These are phyloP conservation scores for Carex myosuroides DNA, from an alignment of 176 grass and related monocot genomes.

Conservation along the genomic window DNA sequence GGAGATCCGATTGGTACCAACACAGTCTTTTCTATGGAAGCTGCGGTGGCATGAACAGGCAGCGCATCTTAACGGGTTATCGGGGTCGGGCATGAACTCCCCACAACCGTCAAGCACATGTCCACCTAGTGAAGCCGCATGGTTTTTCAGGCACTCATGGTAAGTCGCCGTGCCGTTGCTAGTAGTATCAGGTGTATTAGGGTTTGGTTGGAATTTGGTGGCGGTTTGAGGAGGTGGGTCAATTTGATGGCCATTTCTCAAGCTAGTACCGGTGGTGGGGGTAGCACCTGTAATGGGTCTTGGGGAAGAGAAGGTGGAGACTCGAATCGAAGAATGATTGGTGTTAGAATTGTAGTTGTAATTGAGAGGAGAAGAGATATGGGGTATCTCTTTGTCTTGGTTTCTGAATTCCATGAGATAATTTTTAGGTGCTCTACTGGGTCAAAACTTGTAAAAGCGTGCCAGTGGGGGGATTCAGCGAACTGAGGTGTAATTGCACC, in stretches of 20 bases:
- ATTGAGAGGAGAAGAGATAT: slow-evolving; percentile 18
- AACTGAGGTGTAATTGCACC: neutral
- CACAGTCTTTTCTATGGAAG: slow-evolving; percentile 58
- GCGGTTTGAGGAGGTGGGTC: slow-evolving; percentile 18
- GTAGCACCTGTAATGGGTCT: neutral
- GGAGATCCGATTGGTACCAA: neutral
- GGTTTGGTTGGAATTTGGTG: neutral
- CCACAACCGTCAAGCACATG: slow-evolving; percentile 54
- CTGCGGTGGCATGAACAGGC: slow-evolving; percentile 76
- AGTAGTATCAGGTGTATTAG: neutral
- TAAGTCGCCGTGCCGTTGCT: slow-evolving; percentile 15
- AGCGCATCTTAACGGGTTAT: slow-evolving; percentile 39
- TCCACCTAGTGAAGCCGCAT: slow-evolving; percentile 46
- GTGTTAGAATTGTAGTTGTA: slow-evolving; percentile 8
- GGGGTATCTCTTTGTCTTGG: slow-evolving; percentile 18
- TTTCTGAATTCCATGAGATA: slow-evolving; percentile 32
- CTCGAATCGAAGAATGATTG: neutral
- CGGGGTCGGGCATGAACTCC: slow-evolving; percentile 55
- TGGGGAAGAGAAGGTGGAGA: slow-evolving; percentile 9
- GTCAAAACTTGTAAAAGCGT: neutral
- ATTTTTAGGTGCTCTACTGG: neutral
- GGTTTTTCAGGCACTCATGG: slow-evolving; percentile 49
- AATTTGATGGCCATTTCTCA: slow-evolving; percentile 4
- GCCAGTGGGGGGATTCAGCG: neutral
- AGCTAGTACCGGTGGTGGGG: neutral